A percentile compares a stretch with the other conserved stretches of the same genome.
Conservation (phyloP, 176 grass and related monocot genomes). For the Panicum miliaceum region DNA sequence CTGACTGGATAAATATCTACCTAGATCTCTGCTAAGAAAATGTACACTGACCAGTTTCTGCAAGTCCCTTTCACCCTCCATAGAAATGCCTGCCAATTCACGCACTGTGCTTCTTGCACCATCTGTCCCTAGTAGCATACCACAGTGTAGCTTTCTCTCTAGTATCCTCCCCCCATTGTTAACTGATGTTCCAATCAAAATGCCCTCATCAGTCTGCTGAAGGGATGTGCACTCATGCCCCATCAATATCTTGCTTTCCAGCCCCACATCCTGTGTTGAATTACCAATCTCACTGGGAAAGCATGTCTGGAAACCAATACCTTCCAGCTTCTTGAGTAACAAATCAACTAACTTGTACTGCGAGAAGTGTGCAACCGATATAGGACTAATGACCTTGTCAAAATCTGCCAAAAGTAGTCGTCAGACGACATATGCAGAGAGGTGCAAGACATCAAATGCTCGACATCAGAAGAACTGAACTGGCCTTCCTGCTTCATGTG, state of each 20-base stretch:
- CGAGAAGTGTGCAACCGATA: slow-evolving; percentile 87
- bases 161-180: slow-evolving; percentile 49
- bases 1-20: slow-evolving; percentile 68
- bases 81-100: slow-evolving; percentile 71
- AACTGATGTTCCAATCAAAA: slow-evolving; percentile 60
- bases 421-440: slow-evolving; percentile 19
- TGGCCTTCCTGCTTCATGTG: slow-evolving; percentile 92
- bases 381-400: slow-evolving; percentile 71
- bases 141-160: slow-evolving; percentile 73
- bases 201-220: slow-evolving; percentile 53
- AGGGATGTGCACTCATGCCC: slow-evolving; percentile 81
- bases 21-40: slow-evolving; percentile 86
- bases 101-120: slow-evolving; percentile 78
- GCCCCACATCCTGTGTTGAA: slow-evolving; percentile 28
- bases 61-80: slow-evolving; percentile 82
- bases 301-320: slow-evolving; percentile 60
- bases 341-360: slow-evolving; percentile 86
- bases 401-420: slow-evolving; percentile 64
- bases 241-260: slow-evolving; percentile 83
- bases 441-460: background rate
- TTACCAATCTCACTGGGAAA: slow-evolving; percentile 45
- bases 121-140: slow-evolving; percentile 77
- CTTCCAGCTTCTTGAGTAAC: slow-evolving; percentile 77
- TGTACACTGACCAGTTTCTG: slow-evolving; percentile 91
- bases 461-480: slow-evolving; percentile 38